Percentiles rank a stretch among this genome's conserved stretches.
These are phyloP conservation scores for Eucalyptus tenuipes DNA, from an alignment of 345 rosid species.

Conservation along the genomic window DNA sequence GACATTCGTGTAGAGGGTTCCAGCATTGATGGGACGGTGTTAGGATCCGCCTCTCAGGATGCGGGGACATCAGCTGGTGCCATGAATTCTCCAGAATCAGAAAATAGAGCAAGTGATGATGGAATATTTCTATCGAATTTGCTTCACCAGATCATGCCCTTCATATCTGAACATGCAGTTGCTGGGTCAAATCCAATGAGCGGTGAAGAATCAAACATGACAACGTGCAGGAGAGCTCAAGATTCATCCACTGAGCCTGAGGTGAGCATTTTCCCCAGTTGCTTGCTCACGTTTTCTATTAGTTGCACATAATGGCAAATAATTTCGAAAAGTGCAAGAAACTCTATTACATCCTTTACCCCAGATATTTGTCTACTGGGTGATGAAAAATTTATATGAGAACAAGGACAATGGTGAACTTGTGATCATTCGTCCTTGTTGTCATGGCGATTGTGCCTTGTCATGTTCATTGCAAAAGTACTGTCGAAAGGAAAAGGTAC, in stretches of 20 bases:
- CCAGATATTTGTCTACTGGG: background rate
- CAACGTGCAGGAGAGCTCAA: background rate
- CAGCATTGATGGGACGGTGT: conserved; percentile 9
- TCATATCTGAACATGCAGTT: conserved; percentile 22
- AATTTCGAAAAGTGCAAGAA: background rate
- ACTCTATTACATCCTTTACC: background rate
- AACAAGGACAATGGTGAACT: background rate
- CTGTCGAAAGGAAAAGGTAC: background rate
- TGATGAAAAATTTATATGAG: background rate
- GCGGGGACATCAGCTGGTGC: conserved; percentile 6
- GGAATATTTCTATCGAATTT: conserved; percentile 52
- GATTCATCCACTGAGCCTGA: conserved; percentile 3
- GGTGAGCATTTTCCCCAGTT: conserved; percentile 3
- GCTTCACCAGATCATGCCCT: conserved; percentile 58
- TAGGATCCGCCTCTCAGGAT: conserved; percentile 15
- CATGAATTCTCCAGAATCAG: conserved; percentile 10
- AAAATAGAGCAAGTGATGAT: conserved; percentile 28
- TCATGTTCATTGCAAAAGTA: background rate
- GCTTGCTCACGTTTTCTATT: background rate
- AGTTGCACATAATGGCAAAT: background rate
- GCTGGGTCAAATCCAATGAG: conserved; percentile 5
- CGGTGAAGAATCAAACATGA: conserved; percentile 7
- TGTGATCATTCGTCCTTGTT: background rate
- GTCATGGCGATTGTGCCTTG: background rate
- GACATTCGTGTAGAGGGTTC: conserved; percentile 38